phyloP scores from a whole-genome alignment of 2,329 filamentous ascomycete species.

The Fusarium tuaranense region DNA sequence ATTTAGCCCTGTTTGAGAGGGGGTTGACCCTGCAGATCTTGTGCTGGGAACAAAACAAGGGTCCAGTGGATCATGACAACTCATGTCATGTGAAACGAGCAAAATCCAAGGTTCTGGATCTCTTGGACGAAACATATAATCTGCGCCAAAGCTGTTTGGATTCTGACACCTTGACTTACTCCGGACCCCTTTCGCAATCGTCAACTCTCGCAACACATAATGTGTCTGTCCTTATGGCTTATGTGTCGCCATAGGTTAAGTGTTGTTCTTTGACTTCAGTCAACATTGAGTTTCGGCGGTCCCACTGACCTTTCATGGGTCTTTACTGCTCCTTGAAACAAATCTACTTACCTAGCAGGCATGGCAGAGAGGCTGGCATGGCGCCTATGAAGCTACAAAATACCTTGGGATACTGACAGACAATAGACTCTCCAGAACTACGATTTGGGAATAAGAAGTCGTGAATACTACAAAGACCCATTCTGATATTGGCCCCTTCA shows the following conservation, averaged over 20 bases:
- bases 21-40: neutral
- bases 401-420: neutral
- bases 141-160: neutral
- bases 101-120: neutral
- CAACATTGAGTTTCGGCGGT: neutral
- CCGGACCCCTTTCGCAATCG: neutral
- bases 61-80: neutral
- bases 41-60: neutral
- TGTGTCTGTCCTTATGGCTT: neutral
- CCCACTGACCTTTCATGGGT: neutral
- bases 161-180: neutral
- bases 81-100: neutral
- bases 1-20: neutral
- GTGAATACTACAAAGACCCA: neutral
- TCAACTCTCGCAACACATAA: neutral
- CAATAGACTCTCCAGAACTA: neutral
- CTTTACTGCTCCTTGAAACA: neutral
- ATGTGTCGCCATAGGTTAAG: neutral
- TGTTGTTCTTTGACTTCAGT: neutral
- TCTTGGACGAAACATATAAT: neutral
- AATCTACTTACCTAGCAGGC: neutral
- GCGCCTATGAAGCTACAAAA: neutral
- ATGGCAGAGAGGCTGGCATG: neutral
- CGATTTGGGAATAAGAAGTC: neutral
- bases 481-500: neutral